phyloP scores from a whole-genome alignment of 306 rosid genomes.

The Oemleria cerasiformis region DNA sequence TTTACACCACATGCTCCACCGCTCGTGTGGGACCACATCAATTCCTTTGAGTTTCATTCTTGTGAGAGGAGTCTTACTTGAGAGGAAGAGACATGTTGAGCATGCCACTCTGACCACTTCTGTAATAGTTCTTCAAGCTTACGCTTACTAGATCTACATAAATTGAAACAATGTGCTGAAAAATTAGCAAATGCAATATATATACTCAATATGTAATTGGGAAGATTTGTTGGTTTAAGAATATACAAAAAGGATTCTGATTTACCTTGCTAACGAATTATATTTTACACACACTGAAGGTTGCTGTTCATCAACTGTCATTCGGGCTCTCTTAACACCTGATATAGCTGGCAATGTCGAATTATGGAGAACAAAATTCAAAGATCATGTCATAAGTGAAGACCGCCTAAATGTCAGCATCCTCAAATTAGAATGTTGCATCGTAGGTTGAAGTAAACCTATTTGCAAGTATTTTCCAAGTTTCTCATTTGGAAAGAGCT shows the following conservation, averaged over 20 bases:
- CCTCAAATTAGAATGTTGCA: constrained; percentile 11
- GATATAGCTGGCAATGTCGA: constrained; percentile 39
- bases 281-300: constrained; percentile 70
- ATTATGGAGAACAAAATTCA: constrained; percentile 42
- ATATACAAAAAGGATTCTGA: background rate
- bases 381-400: constrained; percentile 4
- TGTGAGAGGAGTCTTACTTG: constrained; percentile 41
- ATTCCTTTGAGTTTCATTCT: too few species aligned
- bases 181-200: background rate
- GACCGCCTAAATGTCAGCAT: constrained; percentile 3
- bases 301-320: constrained; percentile 49
- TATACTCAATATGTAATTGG: background rate
- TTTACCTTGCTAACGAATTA: constrained; percentile 72
- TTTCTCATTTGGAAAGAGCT: background rate
- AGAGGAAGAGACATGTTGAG: constrained; percentile 49
- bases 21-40: too few species aligned
- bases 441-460: background rate
- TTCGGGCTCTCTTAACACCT: constrained; percentile 72
- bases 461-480: constrained; percentile 4
- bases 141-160: constrained; percentile 70
- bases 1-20: too few species aligned
- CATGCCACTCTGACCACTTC: constrained; percentile 97
- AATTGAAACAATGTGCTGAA: constrained; percentile 20
- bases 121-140: constrained; percentile 82
- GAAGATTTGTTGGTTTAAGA: background rate